These are phyloP conservation scores for Papiliotrema flavescens DNA, from an alignment of 1,284 basidiomycete species.

Conservation along the genomic window DNA sequence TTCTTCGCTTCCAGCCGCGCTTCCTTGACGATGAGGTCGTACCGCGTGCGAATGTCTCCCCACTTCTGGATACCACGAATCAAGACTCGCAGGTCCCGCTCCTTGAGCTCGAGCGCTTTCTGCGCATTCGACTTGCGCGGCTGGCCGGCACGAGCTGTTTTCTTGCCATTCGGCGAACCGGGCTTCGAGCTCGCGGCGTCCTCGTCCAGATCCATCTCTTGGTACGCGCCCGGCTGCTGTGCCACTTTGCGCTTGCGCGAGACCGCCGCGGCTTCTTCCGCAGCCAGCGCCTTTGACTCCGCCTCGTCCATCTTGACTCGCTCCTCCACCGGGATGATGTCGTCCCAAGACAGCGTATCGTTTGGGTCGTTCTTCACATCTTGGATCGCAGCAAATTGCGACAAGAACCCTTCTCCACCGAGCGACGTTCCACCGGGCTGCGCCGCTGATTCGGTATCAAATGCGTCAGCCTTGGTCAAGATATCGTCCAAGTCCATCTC, in stretches of 20 bases:
- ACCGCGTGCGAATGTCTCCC: conserved; percentile 94
- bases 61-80: conserved; percentile 94
- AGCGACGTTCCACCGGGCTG: conserved; percentile 78
- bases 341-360: conserved; percentile 97
- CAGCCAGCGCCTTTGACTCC: conserved; percentile 53
- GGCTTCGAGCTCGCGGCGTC: conserved; percentile 49
- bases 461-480: conserved; percentile 91
- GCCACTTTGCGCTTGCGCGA: conserved; percentile 76
- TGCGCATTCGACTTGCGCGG: conserved; percentile 65
- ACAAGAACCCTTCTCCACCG: conserved; percentile 94
- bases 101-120: conserved; percentile 93
- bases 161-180: conserved; percentile 52
- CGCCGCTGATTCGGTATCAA: conserved; percentile 89
- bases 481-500: conserved; percentile 99
- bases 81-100: conserved; percentile 92
- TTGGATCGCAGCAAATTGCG: conserved; percentile 91
- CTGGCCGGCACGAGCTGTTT: conserved; percentile 27
- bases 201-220: conserved; percentile 83
- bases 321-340: conserved; percentile 94
- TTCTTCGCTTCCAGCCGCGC: conserved; percentile 95
- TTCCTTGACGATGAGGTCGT: conserved; percentile 88
- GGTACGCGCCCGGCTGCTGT: conserved; percentile 65
- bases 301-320: conserved; percentile 81
- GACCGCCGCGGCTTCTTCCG: conserved; percentile 56
- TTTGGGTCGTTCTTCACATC: conserved; percentile 78